These are phyloP conservation scores for Hypoxylon crocopeplum DNA, from an alignment of 495 filamentous ascomycete species.

Conservation along the genomic window DNA sequence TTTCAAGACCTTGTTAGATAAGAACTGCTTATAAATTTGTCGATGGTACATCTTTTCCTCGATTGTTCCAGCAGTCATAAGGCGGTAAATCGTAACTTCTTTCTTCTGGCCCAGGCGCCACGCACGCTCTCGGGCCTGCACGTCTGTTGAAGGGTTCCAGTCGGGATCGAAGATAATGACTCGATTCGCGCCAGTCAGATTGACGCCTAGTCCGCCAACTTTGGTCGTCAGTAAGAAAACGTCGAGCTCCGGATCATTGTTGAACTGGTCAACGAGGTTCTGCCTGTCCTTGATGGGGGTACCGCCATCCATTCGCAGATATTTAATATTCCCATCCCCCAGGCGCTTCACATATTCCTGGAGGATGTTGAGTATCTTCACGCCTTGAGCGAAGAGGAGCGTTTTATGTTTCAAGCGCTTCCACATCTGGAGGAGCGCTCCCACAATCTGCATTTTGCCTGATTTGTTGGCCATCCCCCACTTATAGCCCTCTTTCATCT, in stretches of 20 bases:
- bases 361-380: conserved; percentile 92
- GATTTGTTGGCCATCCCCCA: conserved; percentile 80
- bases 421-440: conserved; percentile 84
- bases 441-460: conserved; percentile 93
- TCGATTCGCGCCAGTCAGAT: conserved; percentile 84
- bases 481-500: conserved; percentile 64
- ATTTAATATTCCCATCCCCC: conserved; percentile 71
- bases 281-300: conserved; percentile 86
- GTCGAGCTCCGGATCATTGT: conserved; percentile 76
- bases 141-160: conserved; percentile 95
- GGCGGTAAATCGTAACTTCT: conserved; percentile 90
- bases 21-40: conserved; percentile 95
- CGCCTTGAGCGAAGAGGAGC: conserved; percentile 86
- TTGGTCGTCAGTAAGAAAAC: conserved; percentile 94
- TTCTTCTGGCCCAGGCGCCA: conserved; percentile 95
- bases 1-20: conserved; percentile 91
- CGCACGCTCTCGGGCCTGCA: conserved; percentile 93
- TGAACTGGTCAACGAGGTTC: conserved; percentile 87
- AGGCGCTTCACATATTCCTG: conserved; percentile 75
- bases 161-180: conserved; percentile 86
- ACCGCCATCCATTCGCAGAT: conserved; percentile 89
- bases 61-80: conserved; percentile 97
- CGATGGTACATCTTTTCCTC: conserved; percentile 99
- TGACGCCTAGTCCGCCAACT: conserved; percentile 87
- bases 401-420: conserved; percentile 88